Conservation (phyloP, 305 asterid genomes). For the Coffea humblotiana region DNA sequence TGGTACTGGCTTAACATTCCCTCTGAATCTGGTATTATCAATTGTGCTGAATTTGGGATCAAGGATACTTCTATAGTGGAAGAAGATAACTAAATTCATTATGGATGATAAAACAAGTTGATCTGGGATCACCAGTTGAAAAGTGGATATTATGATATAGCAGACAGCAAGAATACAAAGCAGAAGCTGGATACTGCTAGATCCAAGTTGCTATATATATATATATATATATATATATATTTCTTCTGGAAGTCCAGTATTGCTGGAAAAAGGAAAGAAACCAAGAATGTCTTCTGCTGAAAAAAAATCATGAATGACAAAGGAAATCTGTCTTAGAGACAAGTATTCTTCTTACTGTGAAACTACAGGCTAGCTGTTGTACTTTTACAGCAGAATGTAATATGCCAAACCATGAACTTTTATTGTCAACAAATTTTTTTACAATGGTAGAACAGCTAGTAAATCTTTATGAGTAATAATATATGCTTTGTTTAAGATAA, state of each 20-base stretch:
- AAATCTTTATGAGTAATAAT: neutral
- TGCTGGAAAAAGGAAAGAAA: neutral
- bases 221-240: too few species aligned
- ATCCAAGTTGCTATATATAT: neutral
- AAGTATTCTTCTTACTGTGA: neutral
- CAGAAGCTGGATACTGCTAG: neutral
- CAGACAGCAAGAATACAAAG: neutral
- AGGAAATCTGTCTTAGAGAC: neutral
- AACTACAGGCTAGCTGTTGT: neutral
- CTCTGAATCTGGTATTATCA: neutral
- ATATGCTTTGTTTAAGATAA: neutral
- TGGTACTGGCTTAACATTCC: neutral
- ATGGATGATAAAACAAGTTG: neutral
- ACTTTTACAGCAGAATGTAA: neutral
- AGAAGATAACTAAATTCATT: neutral
- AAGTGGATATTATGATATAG: too few species aligned
- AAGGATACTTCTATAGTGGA: neutral
- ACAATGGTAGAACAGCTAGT: neutral
- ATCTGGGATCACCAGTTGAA: neutral
- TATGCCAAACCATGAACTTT: neutral
- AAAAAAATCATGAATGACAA: neutral
- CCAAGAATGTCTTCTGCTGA: neutral
- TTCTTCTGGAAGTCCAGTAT: too few species aligned
- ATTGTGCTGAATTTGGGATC: neutral
- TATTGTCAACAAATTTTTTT: too few species aligned